Evolutionary conservation across 202 grass and related monocot genomes (phyloP).

Genomic region (Tripidium arundinaceum): DNA sequence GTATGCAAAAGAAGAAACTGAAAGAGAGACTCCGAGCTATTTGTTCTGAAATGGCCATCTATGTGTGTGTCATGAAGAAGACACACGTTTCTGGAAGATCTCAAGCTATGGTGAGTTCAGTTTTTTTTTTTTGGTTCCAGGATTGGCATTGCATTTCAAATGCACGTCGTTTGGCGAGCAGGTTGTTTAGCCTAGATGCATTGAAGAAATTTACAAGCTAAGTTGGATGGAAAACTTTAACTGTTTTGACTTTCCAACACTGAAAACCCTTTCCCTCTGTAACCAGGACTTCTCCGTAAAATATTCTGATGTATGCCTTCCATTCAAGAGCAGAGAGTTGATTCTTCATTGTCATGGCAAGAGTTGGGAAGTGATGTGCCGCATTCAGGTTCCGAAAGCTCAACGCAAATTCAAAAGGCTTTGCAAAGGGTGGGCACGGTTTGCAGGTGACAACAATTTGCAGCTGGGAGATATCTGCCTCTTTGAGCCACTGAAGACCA

Average conservation of each 20-base stretch:
- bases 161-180: not conserved
- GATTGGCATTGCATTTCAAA: not conserved
- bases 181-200: not conserved
- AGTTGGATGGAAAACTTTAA: not conserved
- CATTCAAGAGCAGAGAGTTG: not conserved
- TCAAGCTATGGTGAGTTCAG: not conserved
- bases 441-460: constrained; percentile 7
- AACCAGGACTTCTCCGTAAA: not conserved
- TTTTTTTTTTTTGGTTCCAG: not conserved
- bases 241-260: not conserved
- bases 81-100: not conserved
- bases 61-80: not conserved
- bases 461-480: constrained; percentile 23
- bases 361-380: not conserved
- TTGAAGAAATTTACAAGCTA: not conserved
- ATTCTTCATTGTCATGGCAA: not conserved
- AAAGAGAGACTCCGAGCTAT: not conserved
- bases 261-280: not conserved
- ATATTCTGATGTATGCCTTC: not conserved
- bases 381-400: not conserved
- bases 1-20: not conserved
- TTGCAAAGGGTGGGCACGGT: not conserved
- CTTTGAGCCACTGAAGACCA: constrained; percentile 17
- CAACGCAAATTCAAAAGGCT: not conserved
- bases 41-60: constrained; percentile 18